Conservation (phyloP, 371 early-diverging fungal species). For the Mucor plumbeus region DNA sequence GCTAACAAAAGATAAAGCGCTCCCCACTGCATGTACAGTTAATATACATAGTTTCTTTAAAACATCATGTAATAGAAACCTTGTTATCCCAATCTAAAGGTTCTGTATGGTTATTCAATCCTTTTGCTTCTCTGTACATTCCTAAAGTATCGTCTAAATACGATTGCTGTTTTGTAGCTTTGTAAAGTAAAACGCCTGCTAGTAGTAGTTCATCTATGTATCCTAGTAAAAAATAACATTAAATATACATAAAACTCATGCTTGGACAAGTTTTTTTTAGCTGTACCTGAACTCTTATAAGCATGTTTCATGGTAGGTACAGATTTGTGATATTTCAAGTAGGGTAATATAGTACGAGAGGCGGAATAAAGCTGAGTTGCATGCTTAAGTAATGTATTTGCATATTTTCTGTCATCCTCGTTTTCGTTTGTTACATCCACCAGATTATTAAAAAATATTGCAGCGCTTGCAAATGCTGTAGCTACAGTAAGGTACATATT, state of each 20-base stretch:
- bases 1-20: conserved; percentile 49
- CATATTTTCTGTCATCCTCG: conserved; percentile 45
- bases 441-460: conserved; percentile 42
- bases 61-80: not conserved
- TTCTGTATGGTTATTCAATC: conserved; percentile 14
- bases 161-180: conserved; percentile 35
- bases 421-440: conserved; percentile 22
- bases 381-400: conserved; percentile 40
- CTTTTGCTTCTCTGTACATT: conserved; percentile 27
- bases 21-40: conserved; percentile 25
- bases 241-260: too few relatives aligned
- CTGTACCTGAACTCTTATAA: conserved; percentile 42
- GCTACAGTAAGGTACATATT: conserved; percentile 21
- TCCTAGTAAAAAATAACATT: not conserved
- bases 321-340: conserved; percentile 44
- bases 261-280: not conserved
- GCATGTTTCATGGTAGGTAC: conserved; percentile 33
- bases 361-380: conserved; percentile 46
- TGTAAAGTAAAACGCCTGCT: conserved; percentile 56
- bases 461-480: conserved; percentile 56
- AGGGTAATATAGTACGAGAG: conserved; percentile 31
- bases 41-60: not conserved
- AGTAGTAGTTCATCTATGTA: conserved; percentile 55
- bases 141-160: conserved; percentile 38
- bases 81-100: conserved; percentile 41